Base-by-base conservation (phyloP, 2,329 filamentous ascomycete species). In the Polychaeton citri region DNA sequence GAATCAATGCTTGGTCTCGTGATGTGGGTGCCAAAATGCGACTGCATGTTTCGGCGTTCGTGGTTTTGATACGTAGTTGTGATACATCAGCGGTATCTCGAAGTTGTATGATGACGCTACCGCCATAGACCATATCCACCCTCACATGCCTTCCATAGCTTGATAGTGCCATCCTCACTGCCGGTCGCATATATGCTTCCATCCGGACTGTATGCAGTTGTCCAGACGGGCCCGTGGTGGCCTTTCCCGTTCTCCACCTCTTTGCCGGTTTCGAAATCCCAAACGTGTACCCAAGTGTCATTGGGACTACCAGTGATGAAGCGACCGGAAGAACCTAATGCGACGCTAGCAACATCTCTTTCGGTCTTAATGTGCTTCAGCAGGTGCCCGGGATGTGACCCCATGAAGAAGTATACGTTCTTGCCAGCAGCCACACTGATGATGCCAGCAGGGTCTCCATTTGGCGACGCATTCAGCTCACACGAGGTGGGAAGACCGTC, bases 221-320 rank as follows among this genome's bases (percentile, higher is more conserved):
- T 94, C 90, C 90, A 98, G 43, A 98, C 90, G 1, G 88, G 88
- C 2, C 90, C 90, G 53, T 98, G 90, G 49, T 98, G 90, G 17
- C 90, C 90, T 62, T 95, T 95, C 64, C 93, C 84, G 9, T 88
- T 80, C 57, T 96, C 90, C 30, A 95, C 65, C 58, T 94, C 86
- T 45, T 73, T 71, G 48, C 81, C 81, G 34, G 79, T 78, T 40
- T 95, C 85, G 61, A 86, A 88, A 51, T 86, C 76, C 64, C 93
- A 92, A 5, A 96, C 81, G 41, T 84, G 78, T n/a, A 90, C 88
- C 88, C 88, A 98, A 0, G 90, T 96, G 53, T 94, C 88, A 26
- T 79, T 81, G 43, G 83, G 81, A 56, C 87, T 85, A 41, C 90
- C 90, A 13, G 92, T 92, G 8, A 96, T 81, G 50, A 94, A 77